A percentile compares a stretch with the other conserved stretches of the same genome.
Conservation (phyloP, 257 asterid species). For the Parsonsia alboflavescens region DNA sequence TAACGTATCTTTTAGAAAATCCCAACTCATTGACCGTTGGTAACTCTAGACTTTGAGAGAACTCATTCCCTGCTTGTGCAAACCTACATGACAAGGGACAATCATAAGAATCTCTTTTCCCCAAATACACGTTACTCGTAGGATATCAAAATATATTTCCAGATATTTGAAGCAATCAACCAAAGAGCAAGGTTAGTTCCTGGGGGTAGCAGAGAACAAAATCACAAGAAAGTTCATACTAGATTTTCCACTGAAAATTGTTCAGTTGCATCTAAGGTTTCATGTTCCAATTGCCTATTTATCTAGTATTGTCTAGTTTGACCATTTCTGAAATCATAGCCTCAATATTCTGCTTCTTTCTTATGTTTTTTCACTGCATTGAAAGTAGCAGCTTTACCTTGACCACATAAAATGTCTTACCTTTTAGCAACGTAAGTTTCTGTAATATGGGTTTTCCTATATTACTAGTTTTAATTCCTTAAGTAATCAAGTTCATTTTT, state of each 20-base stretch:
- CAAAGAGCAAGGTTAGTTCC: not conserved
- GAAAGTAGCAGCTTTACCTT: not conserved
- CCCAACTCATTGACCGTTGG: constrained; percentile 61
- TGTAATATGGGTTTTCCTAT: not conserved
- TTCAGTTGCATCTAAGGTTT: not conserved
- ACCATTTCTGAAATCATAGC: not conserved
- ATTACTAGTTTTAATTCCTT: not conserved
- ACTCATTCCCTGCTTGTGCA: constrained; percentile 28
- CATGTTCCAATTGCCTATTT: not conserved
- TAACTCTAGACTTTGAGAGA: constrained; percentile 33
- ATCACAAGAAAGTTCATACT: not conserved
- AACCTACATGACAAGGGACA: constrained; percentile 27
- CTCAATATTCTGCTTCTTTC: not conserved
- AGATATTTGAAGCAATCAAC: not conserved
- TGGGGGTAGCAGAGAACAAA: not conserved
- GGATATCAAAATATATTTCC: not conserved
- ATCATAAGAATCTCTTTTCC: not conserved
- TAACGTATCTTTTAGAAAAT: constrained; percentile 46
- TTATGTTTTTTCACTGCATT: too few relatives aligned
- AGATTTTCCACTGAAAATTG: not conserved
- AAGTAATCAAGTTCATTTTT: not conserved
- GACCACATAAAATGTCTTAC: not conserved
- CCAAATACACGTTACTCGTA: not conserved
- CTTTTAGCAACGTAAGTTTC: not conserved
- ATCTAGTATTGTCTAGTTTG: not conserved